Conservation (phyloP, 176 grass and related monocot genomes). For the Urochloa ruziziensis region DNA sequence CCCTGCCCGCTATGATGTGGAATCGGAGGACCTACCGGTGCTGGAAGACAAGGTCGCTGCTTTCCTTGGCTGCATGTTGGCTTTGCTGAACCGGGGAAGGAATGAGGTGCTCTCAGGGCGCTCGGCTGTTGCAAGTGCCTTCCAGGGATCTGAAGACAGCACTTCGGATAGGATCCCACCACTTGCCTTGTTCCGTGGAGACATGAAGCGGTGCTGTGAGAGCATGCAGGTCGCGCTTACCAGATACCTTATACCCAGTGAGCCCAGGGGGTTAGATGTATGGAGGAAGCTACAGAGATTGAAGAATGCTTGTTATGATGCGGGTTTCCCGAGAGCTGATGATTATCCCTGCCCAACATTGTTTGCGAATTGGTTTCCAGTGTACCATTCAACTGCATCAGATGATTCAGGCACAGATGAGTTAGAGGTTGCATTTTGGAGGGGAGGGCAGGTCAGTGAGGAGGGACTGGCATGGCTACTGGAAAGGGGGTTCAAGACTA, state of each 20-base stretch:
- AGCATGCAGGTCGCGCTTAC: conserved; percentile 85
- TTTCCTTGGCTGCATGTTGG: conserved; percentile 83
- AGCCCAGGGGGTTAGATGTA: conserved; percentile 49
- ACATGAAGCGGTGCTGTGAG: conserved; percentile 94
- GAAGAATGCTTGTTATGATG: conserved; percentile 87
- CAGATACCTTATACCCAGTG: conserved; percentile 49
- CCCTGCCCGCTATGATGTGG: conserved; percentile 54
- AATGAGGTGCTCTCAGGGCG: conserved; percentile 82
- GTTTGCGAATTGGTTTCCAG: conserved; percentile 91
- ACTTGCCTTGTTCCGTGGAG: conserved; percentile 76
- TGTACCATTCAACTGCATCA: conserved; percentile 48
- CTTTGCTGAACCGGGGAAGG: conserved; percentile 64
- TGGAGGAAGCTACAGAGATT: conserved; percentile 85
- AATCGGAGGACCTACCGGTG: conserved; percentile 61
- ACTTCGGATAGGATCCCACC: conserved; percentile 71
- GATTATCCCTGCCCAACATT: conserved; percentile 77
- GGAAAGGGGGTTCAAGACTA: conserved; percentile 76
- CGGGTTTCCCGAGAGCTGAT: conserved; percentile 77
- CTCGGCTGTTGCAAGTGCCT: conserved; percentile 37
- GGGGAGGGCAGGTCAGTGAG: conserved; percentile 86
- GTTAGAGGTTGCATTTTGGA: conserved; percentile 86
- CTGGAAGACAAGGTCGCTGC: conserved; percentile 89
- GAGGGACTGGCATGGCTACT: conserved; percentile 82
- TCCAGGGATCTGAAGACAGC: conserved; percentile 43
- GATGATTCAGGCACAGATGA: conserved; percentile 59